These are phyloP conservation scores for Hypoxylon perforatum DNA, from an alignment of 495 filamentous ascomycete species.

Conservation along the genomic window DNA sequence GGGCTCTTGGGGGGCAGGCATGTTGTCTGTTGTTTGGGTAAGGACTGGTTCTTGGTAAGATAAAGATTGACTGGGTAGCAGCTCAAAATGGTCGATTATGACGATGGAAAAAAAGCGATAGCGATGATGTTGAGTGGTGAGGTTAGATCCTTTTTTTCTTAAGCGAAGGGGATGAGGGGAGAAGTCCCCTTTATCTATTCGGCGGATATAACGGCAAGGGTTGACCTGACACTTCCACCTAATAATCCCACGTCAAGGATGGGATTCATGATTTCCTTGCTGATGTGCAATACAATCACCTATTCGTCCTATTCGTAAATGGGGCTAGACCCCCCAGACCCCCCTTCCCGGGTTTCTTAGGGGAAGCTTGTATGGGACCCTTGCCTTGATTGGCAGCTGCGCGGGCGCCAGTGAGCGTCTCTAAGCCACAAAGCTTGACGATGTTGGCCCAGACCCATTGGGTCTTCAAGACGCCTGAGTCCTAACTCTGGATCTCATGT, in stretches of 20 bases:
- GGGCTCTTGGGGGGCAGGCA: constrained; percentile 46
- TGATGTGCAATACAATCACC: constrained; percentile 12
- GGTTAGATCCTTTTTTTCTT: neutral
- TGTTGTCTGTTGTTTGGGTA: constrained; percentile 26
- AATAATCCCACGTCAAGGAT: constrained; percentile 13
- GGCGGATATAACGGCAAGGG: constrained; percentile 39
- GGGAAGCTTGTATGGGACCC: constrained; percentile 18
- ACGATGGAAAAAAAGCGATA: constrained; percentile 2
- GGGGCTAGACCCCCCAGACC: constrained; percentile 17
- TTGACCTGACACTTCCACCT: neutral
- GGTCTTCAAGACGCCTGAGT: no score
- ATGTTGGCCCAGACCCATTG: constrained; percentile 6
- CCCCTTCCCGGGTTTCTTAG: constrained; percentile 16
- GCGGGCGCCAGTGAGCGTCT: constrained; percentile 9
- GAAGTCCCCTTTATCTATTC: constrained; percentile 21
- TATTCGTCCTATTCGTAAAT: neutral
- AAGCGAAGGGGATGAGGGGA: neutral
- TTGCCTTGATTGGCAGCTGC: constrained; percentile 25
- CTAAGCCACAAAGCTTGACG: constrained; percentile 30
- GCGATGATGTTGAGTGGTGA: constrained; percentile 23
- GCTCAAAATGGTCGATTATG: constrained; percentile 19
- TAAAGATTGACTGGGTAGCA: constrained; percentile 2
- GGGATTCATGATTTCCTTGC: neutral
- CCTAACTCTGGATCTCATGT: no score
- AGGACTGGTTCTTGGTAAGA: neutral